Evolutionary conservation across 768 basidiomycete genomes (phyloP).

Genomic region (Tulasnella sp.): DNA sequence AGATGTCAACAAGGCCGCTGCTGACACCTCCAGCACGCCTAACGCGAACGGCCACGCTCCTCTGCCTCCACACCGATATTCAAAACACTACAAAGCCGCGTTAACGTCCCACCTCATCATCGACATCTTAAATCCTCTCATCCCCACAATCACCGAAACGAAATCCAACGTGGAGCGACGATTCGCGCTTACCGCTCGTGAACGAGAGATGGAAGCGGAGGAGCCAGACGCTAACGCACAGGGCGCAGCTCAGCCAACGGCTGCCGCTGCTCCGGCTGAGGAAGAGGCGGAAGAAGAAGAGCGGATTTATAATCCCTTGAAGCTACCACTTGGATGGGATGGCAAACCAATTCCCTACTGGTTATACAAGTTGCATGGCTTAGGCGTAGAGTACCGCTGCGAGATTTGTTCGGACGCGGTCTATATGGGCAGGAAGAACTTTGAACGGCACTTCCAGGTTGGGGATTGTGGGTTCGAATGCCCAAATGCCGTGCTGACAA

Average conservation of each 20-base stretch:
- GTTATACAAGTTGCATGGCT: slow-evolving; percentile 95
- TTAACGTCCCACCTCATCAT: slow-evolving; percentile 67
- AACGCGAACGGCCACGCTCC: slow-evolving; percentile 10
- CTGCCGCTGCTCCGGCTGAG: slow-evolving; percentile 47
- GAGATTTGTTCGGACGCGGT: slow-evolving; percentile 97
- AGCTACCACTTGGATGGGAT: slow-evolving; percentile 95
- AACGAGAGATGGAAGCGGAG: slow-evolving; percentile 92
- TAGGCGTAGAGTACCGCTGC: slow-evolving; percentile 96
- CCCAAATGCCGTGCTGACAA: background rate
- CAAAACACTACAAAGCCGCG: slow-evolving; percentile 62
- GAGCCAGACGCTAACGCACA: slow-evolving; percentile 49
- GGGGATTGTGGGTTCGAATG: slow-evolving; percentile 8
- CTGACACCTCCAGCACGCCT: background rate
- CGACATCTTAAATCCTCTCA: slow-evolving; percentile 61
- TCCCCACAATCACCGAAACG: slow-evolving; percentile 74
- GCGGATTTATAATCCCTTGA: slow-evolving; percentile 95
- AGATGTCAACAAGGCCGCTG: slow-evolving; percentile 31
- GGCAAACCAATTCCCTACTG: slow-evolving; percentile 99
- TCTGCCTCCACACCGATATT: slow-evolving; percentile 32
- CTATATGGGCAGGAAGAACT: slow-evolving; percentile 98
- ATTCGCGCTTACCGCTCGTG: slow-evolving; percentile 94
- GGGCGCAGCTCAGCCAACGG: slow-evolving; percentile 46
- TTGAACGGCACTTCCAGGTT: slow-evolving; percentile 92
- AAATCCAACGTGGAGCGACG: slow-evolving; percentile 95
- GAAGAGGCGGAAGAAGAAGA: slow-evolving; percentile 95